Percentiles rank a stretch among this genome's conserved stretches.
These are phyloP conservation scores for Magnaporthiopsis poae DNA, from an alignment of 2,329 filamentous ascomycete species.

Conservation along the genomic window DNA sequence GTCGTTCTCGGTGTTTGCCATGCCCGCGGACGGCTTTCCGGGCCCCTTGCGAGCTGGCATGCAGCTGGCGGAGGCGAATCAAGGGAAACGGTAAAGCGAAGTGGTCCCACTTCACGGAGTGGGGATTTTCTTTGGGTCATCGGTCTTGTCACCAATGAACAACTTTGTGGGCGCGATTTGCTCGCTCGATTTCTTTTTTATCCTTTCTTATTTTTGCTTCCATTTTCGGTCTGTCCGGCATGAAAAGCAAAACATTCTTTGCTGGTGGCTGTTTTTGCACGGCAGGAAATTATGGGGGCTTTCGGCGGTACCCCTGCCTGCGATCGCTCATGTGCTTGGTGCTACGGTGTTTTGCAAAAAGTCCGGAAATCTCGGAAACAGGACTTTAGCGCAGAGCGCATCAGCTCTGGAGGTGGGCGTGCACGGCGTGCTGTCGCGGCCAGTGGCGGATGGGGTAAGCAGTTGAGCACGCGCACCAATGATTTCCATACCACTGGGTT, in stretches of 20 bases:
- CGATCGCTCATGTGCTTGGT: too few relatives aligned
- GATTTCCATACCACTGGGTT: neutral
- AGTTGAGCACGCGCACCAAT: neutral
- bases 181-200: neutral
- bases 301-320: too few relatives aligned
- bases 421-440: too few relatives aligned
- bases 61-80: slow-evolving; percentile 15
- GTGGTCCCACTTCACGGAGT: slow-evolving; percentile 8
- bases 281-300: too few relatives aligned
- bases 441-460: neutral
- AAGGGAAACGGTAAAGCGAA: slow-evolving; percentile 20
- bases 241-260: too few relatives aligned
- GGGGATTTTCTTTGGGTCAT: neutral
- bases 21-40: neutral
- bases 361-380: neutral
- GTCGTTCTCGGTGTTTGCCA: neutral
- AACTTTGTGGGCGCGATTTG: neutral
- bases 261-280: too few relatives aligned
- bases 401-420: neutral
- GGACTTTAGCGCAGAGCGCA: neutral
- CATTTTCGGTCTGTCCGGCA: too few relatives aligned
- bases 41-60: neutral
- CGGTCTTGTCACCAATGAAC: neutral
- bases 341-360: too few relatives aligned
- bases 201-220: too few relatives aligned